These are phyloP conservation scores for Delitschia confertaspora DNA, from an alignment of 495 filamentous ascomycete species.

Conservation along the genomic window DNA sequence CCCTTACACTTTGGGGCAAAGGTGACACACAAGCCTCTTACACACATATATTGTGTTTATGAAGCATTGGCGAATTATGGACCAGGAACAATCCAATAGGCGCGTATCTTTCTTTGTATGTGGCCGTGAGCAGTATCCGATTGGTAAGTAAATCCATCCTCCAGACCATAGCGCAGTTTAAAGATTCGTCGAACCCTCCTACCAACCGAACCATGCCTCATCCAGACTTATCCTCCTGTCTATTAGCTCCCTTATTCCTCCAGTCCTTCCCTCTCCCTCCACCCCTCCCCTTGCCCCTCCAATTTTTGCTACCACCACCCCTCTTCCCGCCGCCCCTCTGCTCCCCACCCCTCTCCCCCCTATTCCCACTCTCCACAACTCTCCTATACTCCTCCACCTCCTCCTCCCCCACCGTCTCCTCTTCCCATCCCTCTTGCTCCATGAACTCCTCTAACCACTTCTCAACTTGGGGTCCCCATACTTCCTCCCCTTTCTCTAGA, in stretches of 20 bases:
- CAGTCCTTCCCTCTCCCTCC: conserved; percentile 6
- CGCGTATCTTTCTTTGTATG: too few species aligned
- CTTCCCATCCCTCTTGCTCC: conserved; percentile 34
- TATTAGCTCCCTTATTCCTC: neutral
- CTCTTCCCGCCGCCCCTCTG: conserved; percentile 9
- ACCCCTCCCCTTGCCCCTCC: too few species aligned
- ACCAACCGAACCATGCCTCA: too few species aligned
- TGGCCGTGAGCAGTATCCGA: too few species aligned
- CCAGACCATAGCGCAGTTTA: too few species aligned
- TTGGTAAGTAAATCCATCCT: too few species aligned
- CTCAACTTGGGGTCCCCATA: conserved; percentile 72
- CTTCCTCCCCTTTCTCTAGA: conserved; percentile 63
- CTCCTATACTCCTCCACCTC: conserved; percentile 5
- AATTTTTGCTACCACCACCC: conserved; percentile 11
- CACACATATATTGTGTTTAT: too few species aligned
- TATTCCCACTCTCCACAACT: neutral
- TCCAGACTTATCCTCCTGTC: neutral
- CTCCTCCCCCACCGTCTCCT: conserved; percentile 12
- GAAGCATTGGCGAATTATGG: too few species aligned
- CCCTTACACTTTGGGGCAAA: too few species aligned
- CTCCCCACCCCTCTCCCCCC: conserved; percentile 5
- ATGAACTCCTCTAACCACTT: conserved; percentile 53
- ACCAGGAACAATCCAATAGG: too few species aligned
- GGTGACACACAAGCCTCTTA: too few species aligned
- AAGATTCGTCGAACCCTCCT: too few species aligned